Percentiles rank a stretch among this genome's conserved stretches.
Evolutionary conservation across 345 rosid genomes (phyloP).

Genomic region (Eucalyptus pauciflora): DNA sequence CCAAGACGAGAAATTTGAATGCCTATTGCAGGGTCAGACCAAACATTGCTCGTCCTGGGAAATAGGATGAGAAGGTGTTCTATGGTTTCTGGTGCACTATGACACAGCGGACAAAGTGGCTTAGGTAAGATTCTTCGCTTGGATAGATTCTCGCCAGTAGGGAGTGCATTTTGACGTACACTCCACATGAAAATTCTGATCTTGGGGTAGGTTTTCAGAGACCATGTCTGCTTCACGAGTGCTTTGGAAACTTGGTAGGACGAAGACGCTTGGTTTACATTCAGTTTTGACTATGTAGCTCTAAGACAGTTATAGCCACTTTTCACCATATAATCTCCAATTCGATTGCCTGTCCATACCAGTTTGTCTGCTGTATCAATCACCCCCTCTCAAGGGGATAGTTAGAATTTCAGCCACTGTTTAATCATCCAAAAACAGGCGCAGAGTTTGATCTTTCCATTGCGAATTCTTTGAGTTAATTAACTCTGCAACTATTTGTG

Average conservation of each 20-base stretch:
- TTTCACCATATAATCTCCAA: background rate
- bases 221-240: background rate
- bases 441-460: background rate
- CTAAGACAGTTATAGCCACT: background rate
- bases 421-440: too few relatives aligned
- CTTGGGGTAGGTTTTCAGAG: background rate
- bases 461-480: background rate
- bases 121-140: background rate
- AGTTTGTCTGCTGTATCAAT: background rate
- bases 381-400: background rate
- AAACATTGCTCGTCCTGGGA: background rate
- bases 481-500: background rate
- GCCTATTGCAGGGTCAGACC: background rate
- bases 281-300: background rate
- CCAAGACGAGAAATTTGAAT: background rate
- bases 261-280: background rate
- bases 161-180: background rate
- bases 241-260: background rate
- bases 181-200: background rate
- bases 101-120: background rate
- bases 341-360: background rate
- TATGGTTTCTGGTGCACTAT: background rate
- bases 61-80: background rate
- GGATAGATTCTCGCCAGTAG: background rate
- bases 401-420: background rate